A percentile compares a stretch with the other conserved stretches of the same genome.
phyloP scores from a whole-genome alignment of 2,329 filamentous ascomycete genomes.

The Arachnomyces sp. region DNA sequence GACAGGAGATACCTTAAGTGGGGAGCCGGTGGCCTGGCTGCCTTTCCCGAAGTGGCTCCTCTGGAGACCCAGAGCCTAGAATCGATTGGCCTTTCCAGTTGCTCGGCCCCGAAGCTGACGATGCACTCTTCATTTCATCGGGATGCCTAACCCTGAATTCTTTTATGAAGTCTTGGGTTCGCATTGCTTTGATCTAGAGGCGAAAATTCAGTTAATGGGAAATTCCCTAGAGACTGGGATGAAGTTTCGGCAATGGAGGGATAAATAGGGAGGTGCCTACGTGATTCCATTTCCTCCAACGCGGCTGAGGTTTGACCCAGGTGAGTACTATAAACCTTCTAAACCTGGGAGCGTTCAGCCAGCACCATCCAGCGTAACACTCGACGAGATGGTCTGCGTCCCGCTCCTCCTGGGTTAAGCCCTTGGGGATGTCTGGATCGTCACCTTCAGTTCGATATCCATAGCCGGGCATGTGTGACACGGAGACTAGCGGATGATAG shows the following conservation, averaged over 20 bases:
- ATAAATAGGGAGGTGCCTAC: slow-evolving; percentile 10
- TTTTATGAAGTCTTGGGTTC: slow-evolving; percentile 11
- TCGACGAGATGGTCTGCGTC: slow-evolving; percentile 31
- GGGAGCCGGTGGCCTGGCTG: too few species aligned
- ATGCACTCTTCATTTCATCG: too few species aligned
- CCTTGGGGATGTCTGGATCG: slow-evolving; percentile 16
- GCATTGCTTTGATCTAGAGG: slow-evolving; percentile 11
- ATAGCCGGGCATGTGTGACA: slow-evolving; percentile 19
- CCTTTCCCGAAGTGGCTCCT: too few species aligned
- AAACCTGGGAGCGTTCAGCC: slow-evolving; percentile 24
- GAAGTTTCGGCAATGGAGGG: neutral
- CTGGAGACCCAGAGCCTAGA: too few species aligned
- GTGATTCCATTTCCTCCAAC: slow-evolving; percentile 26
- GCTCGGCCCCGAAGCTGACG: too few species aligned
- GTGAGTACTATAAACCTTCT: slow-evolving; percentile 27
- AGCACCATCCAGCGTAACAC: slow-evolving; percentile 31
- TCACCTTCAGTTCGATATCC: slow-evolving; percentile 20
- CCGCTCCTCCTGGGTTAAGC: slow-evolving; percentile 20
- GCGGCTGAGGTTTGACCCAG: slow-evolving; percentile 13
- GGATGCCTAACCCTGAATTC: slow-evolving; percentile 1
- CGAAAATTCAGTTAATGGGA: neutral
- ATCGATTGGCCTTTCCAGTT: too few species aligned
- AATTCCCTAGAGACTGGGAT: neutral
- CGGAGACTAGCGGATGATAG: slow-evolving; percentile 23
- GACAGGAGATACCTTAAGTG: too few species aligned